Evolutionary conservation across 306 rosid genomes (phyloP).

Genomic region (cucumber (Cucumis sativus)): Cucumber_9930_V3 NC_026657.2:15345501-15346000

Average conservation of each 20-base stretch:
- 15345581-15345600: no score
- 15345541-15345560: no score
- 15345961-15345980: not conserved
- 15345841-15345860: not conserved
- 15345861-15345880: not conserved
- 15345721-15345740: not conserved
- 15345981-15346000: not conserved
- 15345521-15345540: no score
- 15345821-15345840: not conserved
- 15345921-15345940: not conserved
- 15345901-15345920: not conserved
- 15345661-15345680: not conserved
- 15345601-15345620: no score
- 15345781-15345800: not conserved
- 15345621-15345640: no score
- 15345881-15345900: not conserved
- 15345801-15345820: not conserved
- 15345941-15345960: not conserved
- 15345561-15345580: no score
- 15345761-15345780: not conserved
- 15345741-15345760: not conserved
- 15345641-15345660: no score
- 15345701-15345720: not conserved
- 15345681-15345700: not conserved
- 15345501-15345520: no score